Evolutionary conservation across 257 asterid species (phyloP), one percentile per base, ranked within the genome.

Genomic region (Solanum clarkiae): DNA sequence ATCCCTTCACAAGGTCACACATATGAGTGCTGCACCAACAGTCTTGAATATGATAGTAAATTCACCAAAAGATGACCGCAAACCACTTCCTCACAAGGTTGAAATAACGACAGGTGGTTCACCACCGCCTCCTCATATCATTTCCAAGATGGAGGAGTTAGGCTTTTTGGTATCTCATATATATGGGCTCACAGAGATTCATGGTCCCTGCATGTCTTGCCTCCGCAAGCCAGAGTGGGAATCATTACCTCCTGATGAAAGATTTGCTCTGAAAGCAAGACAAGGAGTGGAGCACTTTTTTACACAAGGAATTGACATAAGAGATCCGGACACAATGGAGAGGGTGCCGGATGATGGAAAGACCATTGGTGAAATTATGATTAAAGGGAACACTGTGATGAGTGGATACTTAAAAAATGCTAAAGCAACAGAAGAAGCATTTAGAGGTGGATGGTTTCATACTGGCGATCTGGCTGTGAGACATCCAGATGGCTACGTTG

Each of bases 401-500:
- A 86, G 90, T 44, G 91, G 91, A 55, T 89, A 89, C 84, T 82
- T 87, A 3, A 87, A 89, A 24, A 81, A 87, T 66, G 60, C 65
- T 51, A 49, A 87, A 85, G 89, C 90, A 45, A 89, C 90, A 4
- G 85, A 86, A 40, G 90, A 87, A 20, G 90, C 89, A 2, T 89
- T 89, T 9, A n/a, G 85, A 29, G 90, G 90, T 2, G 91, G 90
- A 85, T 89, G 90, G 90, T 89, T 89, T 72, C 70, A 86, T 24
- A 89, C 86, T 36, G 90, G 89, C n/a, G 91, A 89, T 80, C 89
- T 89, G 49, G 91, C 89, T 16, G 89, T 89, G 70, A 89, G 86
- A 62, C 91, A 89, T 85, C 86, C 86, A n/a, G 90, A 89, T 49
- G 87, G 85, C 17, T 89, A 87, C 80, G 84, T 87, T 15, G 90